Evolutionary conservation across 164 flowering plant genomes (phyloP).

Genomic region (Akebia trifoliata): DNA sequence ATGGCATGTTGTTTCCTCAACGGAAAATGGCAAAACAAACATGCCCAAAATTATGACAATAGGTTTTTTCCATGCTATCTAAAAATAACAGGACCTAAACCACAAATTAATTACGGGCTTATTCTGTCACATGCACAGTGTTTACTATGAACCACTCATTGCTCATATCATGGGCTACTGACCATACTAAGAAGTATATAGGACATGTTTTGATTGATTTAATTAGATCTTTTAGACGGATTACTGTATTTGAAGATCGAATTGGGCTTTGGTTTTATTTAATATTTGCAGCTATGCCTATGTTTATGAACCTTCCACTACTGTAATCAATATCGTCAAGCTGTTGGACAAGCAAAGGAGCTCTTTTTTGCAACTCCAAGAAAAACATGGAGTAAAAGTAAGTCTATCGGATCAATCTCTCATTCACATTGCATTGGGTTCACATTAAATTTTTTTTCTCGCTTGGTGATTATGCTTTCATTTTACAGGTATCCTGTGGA

Average conservation of each 20-base stretch:
- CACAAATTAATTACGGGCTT: no score
- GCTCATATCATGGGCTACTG: no score
- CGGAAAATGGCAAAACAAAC: no score
- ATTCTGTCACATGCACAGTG: no score
- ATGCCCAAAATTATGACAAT: no score
- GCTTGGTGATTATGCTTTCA: constrained; percentile 6
- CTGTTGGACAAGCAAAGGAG: constrained; percentile 64
- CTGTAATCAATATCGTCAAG: constrained; percentile 43
- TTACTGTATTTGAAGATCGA: background rate
- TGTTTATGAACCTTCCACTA: constrained; percentile 72
- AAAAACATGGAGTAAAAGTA: constrained; percentile 72
- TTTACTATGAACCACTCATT: no score
- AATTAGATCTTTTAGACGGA: background rate
- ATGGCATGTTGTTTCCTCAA: no score
- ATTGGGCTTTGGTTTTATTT: constrained; percentile 2
- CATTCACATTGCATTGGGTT: background rate
- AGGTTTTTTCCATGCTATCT: no score
- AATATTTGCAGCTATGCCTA: constrained; percentile 53
- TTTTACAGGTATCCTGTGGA: constrained; percentile 56
- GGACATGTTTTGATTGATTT: no score
- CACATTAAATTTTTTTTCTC: background rate
- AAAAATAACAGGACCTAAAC: no score
- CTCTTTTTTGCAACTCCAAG: constrained; percentile 62
- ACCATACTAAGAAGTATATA: no score
- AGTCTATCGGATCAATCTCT: constrained; percentile 12